phyloP scores from a whole-genome alignment of 2,329 filamentous ascomycete genomes.

The Metarhizium humberi region DNA sequence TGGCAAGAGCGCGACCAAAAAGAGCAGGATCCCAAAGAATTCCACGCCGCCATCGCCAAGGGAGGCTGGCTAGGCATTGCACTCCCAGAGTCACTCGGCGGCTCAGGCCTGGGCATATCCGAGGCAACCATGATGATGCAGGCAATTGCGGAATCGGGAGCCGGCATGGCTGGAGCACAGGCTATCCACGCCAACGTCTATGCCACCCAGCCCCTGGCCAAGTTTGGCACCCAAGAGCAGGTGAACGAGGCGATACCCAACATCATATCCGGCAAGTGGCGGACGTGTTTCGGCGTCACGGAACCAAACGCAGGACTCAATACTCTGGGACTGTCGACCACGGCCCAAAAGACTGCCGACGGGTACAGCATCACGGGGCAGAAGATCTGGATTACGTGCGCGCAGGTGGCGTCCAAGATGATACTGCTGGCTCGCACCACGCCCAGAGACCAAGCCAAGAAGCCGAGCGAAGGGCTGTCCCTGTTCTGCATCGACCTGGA shows the following conservation, averaged over 20 bases:
- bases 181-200: slow-evolving; percentile 61
- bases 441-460: slow-evolving; percentile 54
- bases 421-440: slow-evolving; percentile 72
- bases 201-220: slow-evolving; percentile 65
- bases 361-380: slow-evolving; percentile 64
- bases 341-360: slow-evolving; percentile 43
- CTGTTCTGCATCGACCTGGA: slow-evolving; percentile 76
- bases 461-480: slow-evolving; percentile 66
- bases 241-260: slow-evolving; percentile 54
- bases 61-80: slow-evolving; percentile 79
- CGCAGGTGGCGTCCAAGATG: slow-evolving; percentile 77
- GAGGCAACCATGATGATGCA: slow-evolving; percentile 87
- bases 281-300: slow-evolving; percentile 77
- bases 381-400: slow-evolving; percentile 86
- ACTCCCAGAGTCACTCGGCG: slow-evolving; percentile 64
- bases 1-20: slow-evolving; percentile 67
- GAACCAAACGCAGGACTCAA: slow-evolving; percentile 75
- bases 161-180: slow-evolving; percentile 65
- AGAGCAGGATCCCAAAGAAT: slow-evolving; percentile 62
- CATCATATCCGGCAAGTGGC: slow-evolving; percentile 61
- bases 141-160: slow-evolving; percentile 67
- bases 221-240: slow-evolving; percentile 60
- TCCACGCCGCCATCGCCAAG: slow-evolving; percentile 64
- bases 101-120: slow-evolving; percentile 66
- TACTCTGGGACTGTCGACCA: slow-evolving; percentile 60